Conservation (phyloP, 768 basidiomycete species). For the Symmetrospora coprosmae region DNA sequence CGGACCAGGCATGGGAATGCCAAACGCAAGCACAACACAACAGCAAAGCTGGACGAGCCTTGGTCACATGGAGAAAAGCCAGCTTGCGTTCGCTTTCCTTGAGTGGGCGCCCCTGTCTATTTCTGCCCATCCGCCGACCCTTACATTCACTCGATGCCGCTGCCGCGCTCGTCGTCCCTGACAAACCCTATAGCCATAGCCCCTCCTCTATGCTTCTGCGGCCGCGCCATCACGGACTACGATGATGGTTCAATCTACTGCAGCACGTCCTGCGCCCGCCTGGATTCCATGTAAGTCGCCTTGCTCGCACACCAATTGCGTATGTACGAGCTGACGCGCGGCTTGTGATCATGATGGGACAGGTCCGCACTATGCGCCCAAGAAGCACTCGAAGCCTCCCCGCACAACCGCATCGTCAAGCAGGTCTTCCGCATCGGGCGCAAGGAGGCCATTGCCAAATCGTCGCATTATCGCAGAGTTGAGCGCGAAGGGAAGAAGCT, state of each 20-base stretch:
- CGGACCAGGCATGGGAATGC: too few relatives aligned
- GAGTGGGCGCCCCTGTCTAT: too few relatives aligned
- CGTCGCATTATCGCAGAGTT: constrained; percentile 1
- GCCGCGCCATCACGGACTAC: not conserved
- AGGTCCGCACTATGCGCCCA: constrained; percentile 17
- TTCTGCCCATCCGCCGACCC: too few relatives aligned
- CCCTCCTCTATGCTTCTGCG: constrained; percentile 9
- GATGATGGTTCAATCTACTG: constrained; percentile 20
- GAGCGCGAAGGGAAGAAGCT: not conserved
- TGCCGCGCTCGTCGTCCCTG: too few relatives aligned
- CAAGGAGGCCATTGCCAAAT: constrained; percentile 8
- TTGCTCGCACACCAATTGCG: not conserved
- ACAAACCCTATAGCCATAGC: too few relatives aligned
- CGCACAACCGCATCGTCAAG: not conserved
- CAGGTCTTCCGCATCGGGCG: constrained; percentile 12
- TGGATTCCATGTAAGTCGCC: constrained; percentile 14
- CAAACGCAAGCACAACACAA: too few relatives aligned
- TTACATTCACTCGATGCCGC: too few relatives aligned
- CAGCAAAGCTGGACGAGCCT: too few relatives aligned
- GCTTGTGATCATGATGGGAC: too few relatives aligned
- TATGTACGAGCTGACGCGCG: not conserved
- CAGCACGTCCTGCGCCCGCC: constrained; percentile 10
- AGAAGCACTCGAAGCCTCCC: not conserved
- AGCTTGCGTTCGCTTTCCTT: too few relatives aligned
- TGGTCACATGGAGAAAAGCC: too few relatives aligned